Base-by-base conservation (phyloP, 2,329 filamentous ascomycete species). In the Aspergillus hiratsukae region DNA sequence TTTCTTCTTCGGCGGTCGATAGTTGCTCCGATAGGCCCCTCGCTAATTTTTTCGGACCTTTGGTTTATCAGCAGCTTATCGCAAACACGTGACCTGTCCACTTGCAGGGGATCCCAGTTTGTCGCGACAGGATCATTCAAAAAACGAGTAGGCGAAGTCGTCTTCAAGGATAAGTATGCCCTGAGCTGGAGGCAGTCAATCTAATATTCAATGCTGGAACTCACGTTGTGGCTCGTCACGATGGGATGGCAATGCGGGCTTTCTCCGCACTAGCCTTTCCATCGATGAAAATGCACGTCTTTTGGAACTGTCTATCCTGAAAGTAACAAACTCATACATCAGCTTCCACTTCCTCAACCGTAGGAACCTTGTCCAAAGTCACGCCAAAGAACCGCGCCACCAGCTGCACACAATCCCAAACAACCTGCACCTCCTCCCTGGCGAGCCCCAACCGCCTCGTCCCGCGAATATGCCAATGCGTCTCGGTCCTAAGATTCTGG, bases 401-500 rank as follows among this genome's bases (percentile, higher is more conserved):
- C 41, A 64, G 56, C 58, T 66, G 61, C 27, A 71, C 66, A 62
- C 65, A 69, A 50, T 69, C 67, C 61, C 67, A 69, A 51, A 71
- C 61, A 23, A 66, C 57, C 66, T 77, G 69, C 0, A 76, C 74
- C 65, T 80, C 76, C 51, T 73, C 69, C 58, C 61, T 64, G 2
- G 69, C 63, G 4, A 76, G 59, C 0, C 75, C 75, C 55, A 79
- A 61, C 17, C 77, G 65, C 41, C 77, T 69, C 21, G 73, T 65
- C 0, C 77, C 77, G 1, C 77, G 67, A 49, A 79, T 70, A 70
- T 79, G 77, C 77, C 77, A 80, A 35, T 75, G 66, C 1, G 74
- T 75, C 61, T 76, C 74, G 6, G 64, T 70, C 6, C 62, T 65
- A 54, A 77, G 59, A 49, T 77, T 76, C 64, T 77, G 75, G 51